These are phyloP conservation scores for Aspergillus nidulans DNA, from an alignment of 495 filamentous ascomycete genomes.

Conservation along the genomic window DNA sequence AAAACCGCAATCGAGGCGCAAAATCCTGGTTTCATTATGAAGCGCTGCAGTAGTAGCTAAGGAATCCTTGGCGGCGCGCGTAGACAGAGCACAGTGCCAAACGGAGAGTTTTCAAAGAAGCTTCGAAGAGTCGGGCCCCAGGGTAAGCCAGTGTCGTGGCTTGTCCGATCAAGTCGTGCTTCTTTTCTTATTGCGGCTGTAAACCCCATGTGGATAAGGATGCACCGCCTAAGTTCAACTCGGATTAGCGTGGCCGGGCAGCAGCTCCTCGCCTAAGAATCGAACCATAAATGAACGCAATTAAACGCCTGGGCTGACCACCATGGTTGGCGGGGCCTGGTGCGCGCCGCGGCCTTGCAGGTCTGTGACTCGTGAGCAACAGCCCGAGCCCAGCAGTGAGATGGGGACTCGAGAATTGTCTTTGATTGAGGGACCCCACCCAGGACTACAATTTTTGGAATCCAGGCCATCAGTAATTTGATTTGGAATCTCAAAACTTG, in stretches of 20 bases:
- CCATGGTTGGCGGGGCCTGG: slow-evolving; percentile 4
- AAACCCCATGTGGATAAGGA: slow-evolving; percentile 18
- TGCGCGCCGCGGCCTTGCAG: neutral
- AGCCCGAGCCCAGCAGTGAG: neutral
- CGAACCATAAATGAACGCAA: slow-evolving; percentile 7
- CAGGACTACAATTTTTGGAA: neutral
- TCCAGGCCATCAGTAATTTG: neutral
- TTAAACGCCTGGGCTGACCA: slow-evolving; percentile 11
- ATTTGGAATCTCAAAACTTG: neutral
- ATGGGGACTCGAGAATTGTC: neutral
- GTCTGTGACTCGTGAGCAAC: neutral
- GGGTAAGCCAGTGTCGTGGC: slow-evolving; percentile 2
- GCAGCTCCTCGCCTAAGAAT: neutral
- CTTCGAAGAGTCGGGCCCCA: slow-evolving; percentile 4
- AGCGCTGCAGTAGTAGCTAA: slow-evolving; percentile 4
- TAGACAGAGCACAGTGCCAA: slow-evolving; percentile 10
- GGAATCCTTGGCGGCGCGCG: slow-evolving; percentile 3
- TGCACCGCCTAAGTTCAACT: slow-evolving; percentile 10
- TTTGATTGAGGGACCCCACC: neutral
- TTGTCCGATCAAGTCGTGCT: slow-evolving; percentile 10
- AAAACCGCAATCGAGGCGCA: slow-evolving; percentile 6
- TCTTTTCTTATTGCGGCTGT: slow-evolving; percentile 20
- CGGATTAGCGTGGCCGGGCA: slow-evolving; percentile 5
- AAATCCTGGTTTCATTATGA: slow-evolving; percentile 6
- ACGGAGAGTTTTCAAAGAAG: slow-evolving; percentile 9